A percentile compares a stretch with the other conserved stretches of the same genome.
phyloP scores from a whole-genome alignment of 2,329 filamentous ascomycete species.

The Phialophora chinensis region DNA sequence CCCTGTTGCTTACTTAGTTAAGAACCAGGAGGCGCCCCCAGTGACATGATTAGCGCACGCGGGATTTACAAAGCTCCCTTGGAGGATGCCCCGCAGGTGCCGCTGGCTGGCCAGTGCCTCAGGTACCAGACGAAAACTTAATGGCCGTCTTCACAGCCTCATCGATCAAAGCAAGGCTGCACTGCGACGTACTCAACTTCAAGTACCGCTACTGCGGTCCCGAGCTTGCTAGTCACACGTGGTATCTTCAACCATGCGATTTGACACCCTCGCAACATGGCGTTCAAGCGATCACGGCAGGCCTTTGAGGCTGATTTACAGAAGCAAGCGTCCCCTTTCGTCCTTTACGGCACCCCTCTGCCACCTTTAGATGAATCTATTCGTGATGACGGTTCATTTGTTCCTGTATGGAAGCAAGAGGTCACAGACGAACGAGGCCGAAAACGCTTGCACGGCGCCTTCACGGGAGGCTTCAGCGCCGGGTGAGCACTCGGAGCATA shows the following conservation, averaged over 20 bases:
- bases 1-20: slow-evolving; percentile 7
- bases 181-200: not conserved
- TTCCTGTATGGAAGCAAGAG: slow-evolving; percentile 98
- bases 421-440: slow-evolving; percentile 90
- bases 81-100: slow-evolving; percentile 1
- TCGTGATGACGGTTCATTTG: slow-evolving; percentile 88
- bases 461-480: slow-evolving; percentile 95
- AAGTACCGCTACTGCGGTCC: not conserved
- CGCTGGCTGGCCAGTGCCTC: not conserved
- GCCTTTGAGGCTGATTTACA: slow-evolving; percentile 77
- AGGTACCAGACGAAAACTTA: not conserved
- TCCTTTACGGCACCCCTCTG: slow-evolving; percentile 81
- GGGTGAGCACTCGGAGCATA: slow-evolving; percentile 66
- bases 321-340: slow-evolving; percentile 72
- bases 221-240: not conserved
- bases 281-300: slow-evolving; percentile 77
- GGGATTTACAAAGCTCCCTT: not conserved
- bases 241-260: not conserved
- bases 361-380: slow-evolving; percentile 75
- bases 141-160: slow-evolving; percentile 3
- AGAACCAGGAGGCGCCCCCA: too few species aligned
- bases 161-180: not conserved
- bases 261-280: slow-evolving; percentile 61
- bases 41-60: slow-evolving; percentile 5
- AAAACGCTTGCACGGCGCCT: slow-evolving; percentile 91